Base-by-base conservation (phyloP, 1,139 yeast species). In the Suhomyces coccinellae region DNA sequence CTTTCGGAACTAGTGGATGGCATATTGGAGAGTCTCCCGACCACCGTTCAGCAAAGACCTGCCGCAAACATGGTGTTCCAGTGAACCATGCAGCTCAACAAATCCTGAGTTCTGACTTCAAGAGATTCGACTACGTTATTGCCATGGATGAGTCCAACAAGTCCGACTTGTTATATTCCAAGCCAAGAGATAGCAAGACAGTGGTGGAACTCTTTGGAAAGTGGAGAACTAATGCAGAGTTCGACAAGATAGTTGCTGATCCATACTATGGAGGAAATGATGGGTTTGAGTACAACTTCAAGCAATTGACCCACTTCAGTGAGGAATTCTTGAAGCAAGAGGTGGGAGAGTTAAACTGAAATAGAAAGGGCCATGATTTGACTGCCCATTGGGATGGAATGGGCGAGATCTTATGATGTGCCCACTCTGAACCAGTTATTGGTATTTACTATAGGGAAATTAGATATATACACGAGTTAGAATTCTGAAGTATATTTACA, bases 261-360 rank as follows among this genome's bases (percentile, higher is more conserved):
- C 98, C 98, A 1, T 91, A 91, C 66, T 91, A 90, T 56, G 97
- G 97, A 3, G 96, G 95, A 0, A 69, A 68, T 27, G 77, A 80
- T 52, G 96, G 97, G 3, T 91, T 91, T 61, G 95, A 87, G 61
- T 75, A 71, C 50, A 89, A 87, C 63, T 90, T 83, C 61, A 59
- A 76, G 47, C 98, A 91, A 61, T 73, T 90, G 44, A 59, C 69
- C 13, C 91, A 87, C 57, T 91, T 91, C 59, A 80, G 85, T 46
- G 80, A 83, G 52, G 80, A 81, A 51, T 83, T 86, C 53, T 61
- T 87, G 45, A 69, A 73, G 51, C 71, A 60, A 43, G 88, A 82
- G 51, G 50, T 78, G 16, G 69, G 66, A 1, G 33, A 30, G 14
- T 44, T 46, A 29, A 36, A 46, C 11, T 36, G 17, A 29, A 11